These are phyloP conservation scores for Botrytis pseudocinerea DNA, from an alignment of 2,329 filamentous ascomycete genomes.

Conservation along the genomic window DNA sequence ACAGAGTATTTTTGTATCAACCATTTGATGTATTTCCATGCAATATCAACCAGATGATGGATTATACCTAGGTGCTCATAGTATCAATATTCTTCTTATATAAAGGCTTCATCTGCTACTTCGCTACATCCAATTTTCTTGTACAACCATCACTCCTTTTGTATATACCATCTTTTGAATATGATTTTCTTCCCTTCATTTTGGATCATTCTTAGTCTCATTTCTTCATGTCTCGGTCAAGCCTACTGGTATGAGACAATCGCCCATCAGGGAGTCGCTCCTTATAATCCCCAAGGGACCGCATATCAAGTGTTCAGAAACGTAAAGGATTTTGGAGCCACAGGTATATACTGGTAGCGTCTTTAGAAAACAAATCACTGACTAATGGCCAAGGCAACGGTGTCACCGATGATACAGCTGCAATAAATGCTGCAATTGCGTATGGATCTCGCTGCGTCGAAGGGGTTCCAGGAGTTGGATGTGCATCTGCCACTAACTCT, in stretches of 20 bases:
- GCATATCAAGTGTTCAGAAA: conserved; percentile 32
- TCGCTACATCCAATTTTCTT: background rate
- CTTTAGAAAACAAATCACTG: conserved; percentile 62
- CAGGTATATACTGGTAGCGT: conserved; percentile 16
- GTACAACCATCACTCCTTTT: background rate
- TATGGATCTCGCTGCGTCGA: conserved; percentile 30
- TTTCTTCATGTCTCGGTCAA: conserved; percentile 20
- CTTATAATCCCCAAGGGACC: conserved; percentile 27
- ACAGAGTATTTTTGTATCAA: background rate
- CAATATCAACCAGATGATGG: background rate
- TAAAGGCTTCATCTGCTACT: background rate
- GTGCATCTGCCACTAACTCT: conserved; percentile 49
- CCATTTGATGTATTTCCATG: background rate
- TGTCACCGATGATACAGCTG: conserved; percentile 73
- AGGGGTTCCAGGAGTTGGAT: conserved; percentile 40
- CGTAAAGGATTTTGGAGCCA: conserved; percentile 31
- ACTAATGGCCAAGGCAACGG: conserved; percentile 64
- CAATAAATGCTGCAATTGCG: conserved; percentile 65
- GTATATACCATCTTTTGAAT: background rate
- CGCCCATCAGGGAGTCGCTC: conserved; percentile 30
- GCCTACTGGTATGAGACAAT: conserved; percentile 35
- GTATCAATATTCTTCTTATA: background rate
- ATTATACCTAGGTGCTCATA: background rate
- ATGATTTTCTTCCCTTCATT: conserved; percentile 1
- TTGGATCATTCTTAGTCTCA: conserved; percentile 12